These are phyloP conservation scores for Kazachstania martiniae DNA, from an alignment of 805 yeast species.

Conservation along the genomic window DNA sequence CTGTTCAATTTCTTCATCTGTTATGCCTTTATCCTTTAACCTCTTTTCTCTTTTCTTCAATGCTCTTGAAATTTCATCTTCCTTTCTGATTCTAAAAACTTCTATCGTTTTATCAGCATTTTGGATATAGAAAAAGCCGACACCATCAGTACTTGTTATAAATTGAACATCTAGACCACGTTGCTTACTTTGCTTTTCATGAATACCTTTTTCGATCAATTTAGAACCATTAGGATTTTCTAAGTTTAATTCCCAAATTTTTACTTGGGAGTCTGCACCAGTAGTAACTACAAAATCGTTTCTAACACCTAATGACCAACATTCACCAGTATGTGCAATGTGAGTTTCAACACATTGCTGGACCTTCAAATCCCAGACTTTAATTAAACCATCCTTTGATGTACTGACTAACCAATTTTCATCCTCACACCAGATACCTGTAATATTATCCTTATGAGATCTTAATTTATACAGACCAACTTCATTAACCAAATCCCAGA, in stretches of 20 bases:
- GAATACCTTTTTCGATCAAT: slow-evolving; percentile 48
- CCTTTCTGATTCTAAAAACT: slow-evolving; percentile 62
- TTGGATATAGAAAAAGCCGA: slow-evolving; percentile 49
- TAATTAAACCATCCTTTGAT: slow-evolving; percentile 83
- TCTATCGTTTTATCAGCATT: slow-evolving; percentile 77
- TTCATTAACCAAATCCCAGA: slow-evolving; percentile 95
- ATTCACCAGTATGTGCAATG: slow-evolving; percentile 85
- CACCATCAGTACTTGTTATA: slow-evolving; percentile 17
- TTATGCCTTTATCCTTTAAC: slow-evolving; percentile 56
- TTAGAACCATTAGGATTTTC: slow-evolving; percentile 31
- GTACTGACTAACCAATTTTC: slow-evolving; percentile 64
- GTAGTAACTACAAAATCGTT: slow-evolving; percentile 49
- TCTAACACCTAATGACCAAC: slow-evolving; percentile 68
- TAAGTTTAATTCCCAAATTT: slow-evolving; percentile 70
- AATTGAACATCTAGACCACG: slow-evolving; percentile 56
- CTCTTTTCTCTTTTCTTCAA: slow-evolving; percentile 68
- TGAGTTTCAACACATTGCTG: slow-evolving; percentile 92
- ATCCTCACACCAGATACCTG: slow-evolving; percentile 47
- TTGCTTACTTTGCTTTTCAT: slow-evolving; percentile 68
- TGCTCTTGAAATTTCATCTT: slow-evolving; percentile 71
- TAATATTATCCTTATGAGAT: slow-evolving; percentile 84
- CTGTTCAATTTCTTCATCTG: slow-evolving; percentile 46
- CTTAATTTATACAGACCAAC: slow-evolving; percentile 76
- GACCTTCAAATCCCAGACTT: slow-evolving; percentile 85
- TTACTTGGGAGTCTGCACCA: slow-evolving; percentile 72